A percentile compares a stretch with the other conserved stretches of the same genome.
Conservation (phyloP, 2,329 filamentous ascomycete genomes). For the Venturia oleaginea region DNA sequence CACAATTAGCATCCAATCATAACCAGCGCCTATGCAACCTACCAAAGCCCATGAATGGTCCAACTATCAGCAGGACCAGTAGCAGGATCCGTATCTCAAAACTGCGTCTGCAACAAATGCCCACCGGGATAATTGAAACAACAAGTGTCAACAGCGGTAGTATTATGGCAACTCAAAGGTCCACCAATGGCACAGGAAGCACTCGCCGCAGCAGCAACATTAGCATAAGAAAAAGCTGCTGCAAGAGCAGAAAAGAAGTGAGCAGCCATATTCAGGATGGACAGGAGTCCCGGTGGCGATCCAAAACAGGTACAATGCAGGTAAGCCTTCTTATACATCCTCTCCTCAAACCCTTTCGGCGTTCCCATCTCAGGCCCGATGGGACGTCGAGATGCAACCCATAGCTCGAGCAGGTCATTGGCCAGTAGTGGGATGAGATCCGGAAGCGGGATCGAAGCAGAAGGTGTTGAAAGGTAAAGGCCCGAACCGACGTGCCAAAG, state of each 20-base stretch:
- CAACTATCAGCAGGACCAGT: slow-evolving; percentile 17
- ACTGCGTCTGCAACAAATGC: slow-evolving; percentile 19
- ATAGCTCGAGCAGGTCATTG: not conserved
- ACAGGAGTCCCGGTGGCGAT: not conserved
- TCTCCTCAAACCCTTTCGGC: not conserved
- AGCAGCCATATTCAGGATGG: not conserved
- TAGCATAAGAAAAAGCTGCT: not conserved
- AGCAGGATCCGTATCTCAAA: slow-evolving; percentile 21
- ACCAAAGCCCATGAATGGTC: slow-evolving; percentile 20
- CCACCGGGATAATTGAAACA: slow-evolving; percentile 15
- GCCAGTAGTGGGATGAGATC: not conserved
- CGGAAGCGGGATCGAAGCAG: not conserved
- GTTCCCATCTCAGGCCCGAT: not conserved
- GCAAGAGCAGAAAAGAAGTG: not conserved
- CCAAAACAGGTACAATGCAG: not conserved
- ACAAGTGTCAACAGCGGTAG: slow-evolving; percentile 48
- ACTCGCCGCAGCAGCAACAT: not conserved
- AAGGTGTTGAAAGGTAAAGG: not conserved
- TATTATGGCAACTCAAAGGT: slow-evolving; percentile 55
- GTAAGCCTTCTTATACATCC: not conserved
- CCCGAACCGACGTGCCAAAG: not conserved
- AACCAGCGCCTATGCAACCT: not conserved
- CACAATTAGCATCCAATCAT: not conserved
- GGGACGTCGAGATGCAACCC: not conserved
- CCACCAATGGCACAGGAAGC: slow-evolving; percentile 27